Percentiles rank a stretch among this genome's conserved stretches.
Evolutionary conservation across 768 basidiomycete genomes (phyloP).

Genomic region (Tephrocybe sp.): DNA sequence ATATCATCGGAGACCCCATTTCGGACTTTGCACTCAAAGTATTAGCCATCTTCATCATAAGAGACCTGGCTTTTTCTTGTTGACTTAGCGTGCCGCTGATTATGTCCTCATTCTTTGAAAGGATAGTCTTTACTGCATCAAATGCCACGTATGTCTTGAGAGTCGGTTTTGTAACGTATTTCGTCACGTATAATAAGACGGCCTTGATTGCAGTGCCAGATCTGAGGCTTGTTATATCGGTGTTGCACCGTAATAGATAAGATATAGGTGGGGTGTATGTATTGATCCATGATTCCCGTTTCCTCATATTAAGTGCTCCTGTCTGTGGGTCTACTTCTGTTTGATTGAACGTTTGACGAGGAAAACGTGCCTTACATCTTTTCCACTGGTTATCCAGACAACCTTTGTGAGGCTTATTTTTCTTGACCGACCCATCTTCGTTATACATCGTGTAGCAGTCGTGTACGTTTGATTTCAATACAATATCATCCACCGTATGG

Average conservation of each 20-base stretch:
- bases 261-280: conserved; percentile 27
- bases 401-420: conserved; percentile 4
- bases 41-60: conserved; percentile 37
- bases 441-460: not conserved
- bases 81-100: conserved; percentile 11
- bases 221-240: conserved; percentile 34
- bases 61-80: conserved; percentile 23
- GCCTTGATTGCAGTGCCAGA: conserved; percentile 40
- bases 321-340: conserved; percentile 25
- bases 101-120: conserved; percentile 23
- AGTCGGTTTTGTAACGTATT: conserved; percentile 40
- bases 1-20: conserved; percentile 35
- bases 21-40: conserved; percentile 31
- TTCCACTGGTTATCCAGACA: conserved; percentile 27
- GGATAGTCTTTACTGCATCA: conserved; percentile 24
- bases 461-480: not conserved
- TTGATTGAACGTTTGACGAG: conserved; percentile 19
- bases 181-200: conserved; percentile 35
- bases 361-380: conserved; percentile 34
- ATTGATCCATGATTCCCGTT: conserved; percentile 36
- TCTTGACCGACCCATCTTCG: conserved; percentile 12
- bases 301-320: conserved; percentile 29
- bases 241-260: conserved; percentile 35
- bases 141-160: conserved; percentile 40
- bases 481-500: not conserved